These are phyloP conservation scores for Fusarium abutilonis DNA, from an alignment of 2,329 filamentous ascomycete genomes.

Conservation along the genomic window DNA sequence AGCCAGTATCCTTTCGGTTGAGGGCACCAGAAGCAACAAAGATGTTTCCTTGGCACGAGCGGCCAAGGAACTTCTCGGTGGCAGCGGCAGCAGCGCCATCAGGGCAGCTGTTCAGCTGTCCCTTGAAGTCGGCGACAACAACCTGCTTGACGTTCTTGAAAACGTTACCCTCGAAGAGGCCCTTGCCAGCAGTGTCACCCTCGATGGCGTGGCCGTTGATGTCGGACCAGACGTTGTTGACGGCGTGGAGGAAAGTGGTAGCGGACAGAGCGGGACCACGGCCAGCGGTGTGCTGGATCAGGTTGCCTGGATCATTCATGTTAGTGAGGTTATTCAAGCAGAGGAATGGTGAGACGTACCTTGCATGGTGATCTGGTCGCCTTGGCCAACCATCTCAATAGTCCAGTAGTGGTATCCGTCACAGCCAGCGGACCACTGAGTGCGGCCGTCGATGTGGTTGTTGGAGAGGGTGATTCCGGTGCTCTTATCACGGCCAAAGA, in stretches of 20 bases:
- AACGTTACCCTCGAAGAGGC: slow-evolving; percentile 65
- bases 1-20: too few relatives aligned
- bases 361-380: slow-evolving; percentile 50
- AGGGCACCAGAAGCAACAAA: too few relatives aligned
- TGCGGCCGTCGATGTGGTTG: slow-evolving; percentile 65
- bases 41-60: too few relatives aligned
- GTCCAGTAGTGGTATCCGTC: slow-evolving; percentile 68
- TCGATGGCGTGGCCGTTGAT: slow-evolving; percentile 67
- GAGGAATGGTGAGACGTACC: slow-evolving; percentile 53
- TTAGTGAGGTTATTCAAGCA: slow-evolving; percentile 51
- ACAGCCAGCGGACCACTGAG: slow-evolving; percentile 65
- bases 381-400: slow-evolving; percentile 63
- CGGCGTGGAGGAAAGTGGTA: slow-evolving; percentile 65
- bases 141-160: slow-evolving; percentile 60
- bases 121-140: too few relatives aligned
- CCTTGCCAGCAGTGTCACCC: slow-evolving; percentile 51
- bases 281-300: slow-evolving; percentile 67
- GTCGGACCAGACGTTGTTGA: slow-evolving; percentile 69
- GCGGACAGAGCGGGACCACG: slow-evolving; percentile 66
- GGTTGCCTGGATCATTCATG: slow-evolving; percentile 55
- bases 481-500: slow-evolving; percentile 62
- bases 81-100: too few relatives aligned
- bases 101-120: too few relatives aligned
- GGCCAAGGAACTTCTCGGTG: too few relatives aligned
- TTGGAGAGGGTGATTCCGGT: slow-evolving; percentile 68